Evolutionary conservation across 2,329 filamentous ascomycete species (phyloP), one percentile per base, ranked within the genome.

Genomic region (Colletotrichum zoysiae): DNA sequence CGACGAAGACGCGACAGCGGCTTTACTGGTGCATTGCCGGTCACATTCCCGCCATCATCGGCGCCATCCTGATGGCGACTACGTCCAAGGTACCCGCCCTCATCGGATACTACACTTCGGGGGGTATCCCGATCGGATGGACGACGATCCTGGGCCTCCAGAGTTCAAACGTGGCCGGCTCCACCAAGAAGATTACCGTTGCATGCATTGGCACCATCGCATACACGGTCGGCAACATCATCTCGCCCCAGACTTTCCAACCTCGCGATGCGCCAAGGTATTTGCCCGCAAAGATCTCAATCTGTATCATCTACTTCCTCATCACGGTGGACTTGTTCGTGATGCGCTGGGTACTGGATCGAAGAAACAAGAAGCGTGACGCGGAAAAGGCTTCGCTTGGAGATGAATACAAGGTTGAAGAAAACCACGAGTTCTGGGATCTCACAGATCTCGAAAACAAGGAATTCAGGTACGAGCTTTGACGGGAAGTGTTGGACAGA

Each of bases 401-500:
- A 84, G 76, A 73, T 84, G 63, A 89, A 92, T 75, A 84, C 84
- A 72, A 83, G 80, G 70, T 85, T 9, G 78, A 79, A 82, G 72
- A 82, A 90, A 8, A 86, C 91, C 3, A 78, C 78, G 20, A 88
- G 89, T 87, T 89, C 61, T 78, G 87, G 74, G 90, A 93, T 79
- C 76, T 91, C 74, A 91, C 90, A 0, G 91, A 93, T 78, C 80
- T 86, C 23, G 82, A 90, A 81, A 93, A 93, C 75, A 89, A 92
- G 71, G 90, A 92, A 76, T 92, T 92, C 79, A 48, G 69, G 12
- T 71, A 69, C 6, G 59, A 69, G 46, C 12, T 71, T 20, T 69
- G n/a, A 57, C 23, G 12, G 12, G 11, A 1, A 38, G 6, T n/a
- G 3, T 7, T 3, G 7, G 16, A 11, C 20, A 23, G 14, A 20